phyloP scores from a whole-genome alignment of 116 monocot genomes.

The Trichopus zeylanicus region DNA sequence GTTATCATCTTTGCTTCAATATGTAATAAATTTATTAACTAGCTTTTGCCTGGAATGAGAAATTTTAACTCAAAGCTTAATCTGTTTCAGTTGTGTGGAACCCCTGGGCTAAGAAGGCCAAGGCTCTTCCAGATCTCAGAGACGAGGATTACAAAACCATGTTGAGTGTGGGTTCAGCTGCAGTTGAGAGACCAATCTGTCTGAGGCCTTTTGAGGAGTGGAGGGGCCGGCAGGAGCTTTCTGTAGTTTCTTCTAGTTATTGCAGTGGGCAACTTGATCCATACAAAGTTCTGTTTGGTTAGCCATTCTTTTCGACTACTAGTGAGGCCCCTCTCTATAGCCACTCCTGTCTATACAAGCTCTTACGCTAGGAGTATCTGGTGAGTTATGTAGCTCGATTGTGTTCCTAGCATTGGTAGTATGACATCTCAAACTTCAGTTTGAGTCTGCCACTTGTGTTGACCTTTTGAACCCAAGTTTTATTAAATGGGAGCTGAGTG shows the following conservation, averaged over 20 bases:
- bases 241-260: slow-evolving; percentile 70
- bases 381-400: no score
- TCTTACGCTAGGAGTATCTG: no score
- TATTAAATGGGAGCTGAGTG: no score
- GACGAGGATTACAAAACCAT: slow-evolving; percentile 72
- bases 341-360: no score
- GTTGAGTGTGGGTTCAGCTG: slow-evolving; percentile 73
- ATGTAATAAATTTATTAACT: no score
- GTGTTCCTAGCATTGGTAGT: no score
- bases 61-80: neutral
- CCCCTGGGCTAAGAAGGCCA: slow-evolving; percentile 83
- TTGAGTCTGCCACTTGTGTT: no score
- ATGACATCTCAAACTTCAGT: no score
- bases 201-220: slow-evolving; percentile 73
- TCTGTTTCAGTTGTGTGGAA: slow-evolving; percentile 60
- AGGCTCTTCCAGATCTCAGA: slow-evolving; percentile 57
- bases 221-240: slow-evolving; percentile 62
- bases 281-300: slow-evolving; percentile 41
- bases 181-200: slow-evolving; percentile 34
- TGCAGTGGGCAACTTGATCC: slow-evolving; percentile 85
- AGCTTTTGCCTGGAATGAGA: neutral
- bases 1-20: slow-evolving; percentile 4
- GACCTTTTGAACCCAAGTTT: no score
- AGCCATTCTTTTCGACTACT: no score
- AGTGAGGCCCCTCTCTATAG: no score